phyloP scores from a whole-genome alignment of 2,329 filamentous ascomycete species.

The Penicillium sp. region DNA sequence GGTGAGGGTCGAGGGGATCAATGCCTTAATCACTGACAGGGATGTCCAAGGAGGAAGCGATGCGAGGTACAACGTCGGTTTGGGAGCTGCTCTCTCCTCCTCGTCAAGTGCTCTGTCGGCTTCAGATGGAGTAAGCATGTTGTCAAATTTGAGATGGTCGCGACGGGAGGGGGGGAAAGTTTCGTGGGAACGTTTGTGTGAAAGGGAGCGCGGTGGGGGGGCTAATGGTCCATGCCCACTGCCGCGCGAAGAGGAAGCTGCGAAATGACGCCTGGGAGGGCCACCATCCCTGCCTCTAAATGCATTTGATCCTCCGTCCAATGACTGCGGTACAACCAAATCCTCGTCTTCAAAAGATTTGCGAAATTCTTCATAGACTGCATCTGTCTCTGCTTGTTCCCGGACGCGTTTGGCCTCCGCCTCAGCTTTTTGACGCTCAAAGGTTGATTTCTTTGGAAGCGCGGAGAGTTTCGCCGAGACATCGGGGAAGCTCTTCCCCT shows the following conservation, averaged over 20 bases:
- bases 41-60: constrained; percentile 54
- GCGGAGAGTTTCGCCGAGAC: constrained; percentile 75
- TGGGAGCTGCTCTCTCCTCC: constrained; percentile 50
- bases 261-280: constrained; percentile 62
- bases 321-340: constrained; percentile 13
- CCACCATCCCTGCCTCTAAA: constrained; percentile 36
- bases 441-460: constrained; percentile 77
- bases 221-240: constrained; percentile 53
- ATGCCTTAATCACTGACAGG: constrained; percentile 48
- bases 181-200: constrained; percentile 47
- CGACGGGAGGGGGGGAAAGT: constrained; percentile 42
- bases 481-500: constrained; percentile 60
- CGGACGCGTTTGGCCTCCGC: constrained; percentile 82
- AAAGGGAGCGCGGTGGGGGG: constrained; percentile 40
- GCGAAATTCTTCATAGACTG: constrained; percentile 82
- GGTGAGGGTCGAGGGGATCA: constrained; percentile 54
- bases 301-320: constrained; percentile 25
- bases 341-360: constrained; percentile 61
- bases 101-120: constrained; percentile 42
- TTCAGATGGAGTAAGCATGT: constrained; percentile 43
- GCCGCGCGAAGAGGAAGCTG: constrained; percentile 43
- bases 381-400: constrained; percentile 82
- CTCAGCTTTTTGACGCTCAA: constrained; percentile 84
- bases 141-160: constrained; percentile 40
- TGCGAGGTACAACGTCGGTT: constrained; percentile 55